Base-by-base conservation (phyloP, 2,329 filamentous ascomycete genomes). In the Capronia coronata region DNA sequence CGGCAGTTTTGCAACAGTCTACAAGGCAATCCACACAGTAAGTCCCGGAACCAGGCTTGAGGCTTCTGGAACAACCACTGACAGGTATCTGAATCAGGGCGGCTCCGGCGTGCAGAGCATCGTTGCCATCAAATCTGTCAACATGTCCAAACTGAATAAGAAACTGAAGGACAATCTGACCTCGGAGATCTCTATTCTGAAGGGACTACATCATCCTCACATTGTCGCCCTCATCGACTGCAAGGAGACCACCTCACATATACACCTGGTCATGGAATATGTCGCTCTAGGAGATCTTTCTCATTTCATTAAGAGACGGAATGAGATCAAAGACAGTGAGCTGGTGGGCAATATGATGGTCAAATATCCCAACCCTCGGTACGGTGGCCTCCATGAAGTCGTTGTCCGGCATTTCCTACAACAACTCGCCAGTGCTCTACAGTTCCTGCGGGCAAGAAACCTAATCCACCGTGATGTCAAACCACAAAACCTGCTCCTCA, bases 251-350 rank as follows among this genome's bases (percentile, higher is more conserved):
- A 74, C 80, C 2, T 83, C 84, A 18, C 87, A 94, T 64, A 96
- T 97, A 70, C 93, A 98, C 70, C 79, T 98, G 51, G 84, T 97
- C 56, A 98, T 97, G 91, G 93, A 98, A 71, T 97, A 94, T 70
- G 97, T 93, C 71, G 88, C 94, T 65, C 78, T 98, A 34, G 91
- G 93, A 18, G 93, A 98, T 65, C 72, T 98, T 51, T 94, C 93
- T 9, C 77, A 91, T 46, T 97, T 98, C 69, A 96, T 98, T 72
- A 94, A 93, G 76, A 94, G 93, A 71, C 81, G 91, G 53, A 83
- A 91, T 53, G 86, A 83, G 64, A 79, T 96, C 39, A 78, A 76
- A 38, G 84, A 83, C 43, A 86, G 94, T 65, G 82, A 86, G 22
- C 84, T 87, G 46, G 93, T 91, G 2, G 80, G 82, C 63, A 88